Percentiles rank a stretch among this genome's conserved stretches.
phyloP scores from a whole-genome alignment of 805 yeast genomes.

The Myxozyma mucilagina region DNA sequence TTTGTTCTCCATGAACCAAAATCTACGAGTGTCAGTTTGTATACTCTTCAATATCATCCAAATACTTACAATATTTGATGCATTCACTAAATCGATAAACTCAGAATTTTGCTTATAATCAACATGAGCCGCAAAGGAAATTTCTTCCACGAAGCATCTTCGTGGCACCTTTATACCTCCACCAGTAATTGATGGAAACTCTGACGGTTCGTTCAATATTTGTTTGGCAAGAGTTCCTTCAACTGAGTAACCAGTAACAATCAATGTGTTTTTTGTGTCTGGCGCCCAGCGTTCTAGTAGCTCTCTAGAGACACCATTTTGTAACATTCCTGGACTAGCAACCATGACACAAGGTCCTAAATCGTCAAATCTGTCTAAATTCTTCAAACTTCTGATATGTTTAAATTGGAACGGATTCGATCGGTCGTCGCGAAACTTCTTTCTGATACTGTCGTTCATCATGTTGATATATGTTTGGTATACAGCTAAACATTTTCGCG shows the following conservation, averaged over 20 bases:
- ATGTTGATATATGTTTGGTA: conserved; percentile 94
- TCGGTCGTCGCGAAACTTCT: conserved; percentile 70
- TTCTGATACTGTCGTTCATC: conserved; percentile 91
- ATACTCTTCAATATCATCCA: background rate
- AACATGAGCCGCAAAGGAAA: conserved; percentile 99
- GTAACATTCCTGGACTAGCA: conserved; percentile 98
- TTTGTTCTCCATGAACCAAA: conserved; percentile 94
- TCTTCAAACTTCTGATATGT: conserved; percentile 74
- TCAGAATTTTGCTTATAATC: conserved; percentile 91
- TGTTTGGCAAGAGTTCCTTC: conserved; percentile 98
- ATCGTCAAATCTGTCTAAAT: conserved; percentile 83
- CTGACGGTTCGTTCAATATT: conserved; percentile 80
- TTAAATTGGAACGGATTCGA: conserved; percentile 90
- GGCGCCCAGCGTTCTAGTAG: conserved; percentile 96
- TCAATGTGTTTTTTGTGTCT: conserved; percentile 82
- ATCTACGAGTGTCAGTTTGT: conserved; percentile 37
- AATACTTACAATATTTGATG: conserved; percentile 63
- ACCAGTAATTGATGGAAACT: conserved; percentile 68
- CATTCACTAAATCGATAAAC: conserved; percentile 84
- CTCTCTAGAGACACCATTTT: conserved; percentile 90
- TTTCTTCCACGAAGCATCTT: conserved; percentile 82
- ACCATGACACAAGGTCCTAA: conserved; percentile 94
- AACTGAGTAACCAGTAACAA: conserved; percentile 94
- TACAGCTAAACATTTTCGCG: conserved; percentile 95
- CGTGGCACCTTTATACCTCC: conserved; percentile 73